These are phyloP conservation scores for Pythium coloratum DNA, from an alignment of 352 stramenopile genomes.

Conservation along the genomic window DNA sequence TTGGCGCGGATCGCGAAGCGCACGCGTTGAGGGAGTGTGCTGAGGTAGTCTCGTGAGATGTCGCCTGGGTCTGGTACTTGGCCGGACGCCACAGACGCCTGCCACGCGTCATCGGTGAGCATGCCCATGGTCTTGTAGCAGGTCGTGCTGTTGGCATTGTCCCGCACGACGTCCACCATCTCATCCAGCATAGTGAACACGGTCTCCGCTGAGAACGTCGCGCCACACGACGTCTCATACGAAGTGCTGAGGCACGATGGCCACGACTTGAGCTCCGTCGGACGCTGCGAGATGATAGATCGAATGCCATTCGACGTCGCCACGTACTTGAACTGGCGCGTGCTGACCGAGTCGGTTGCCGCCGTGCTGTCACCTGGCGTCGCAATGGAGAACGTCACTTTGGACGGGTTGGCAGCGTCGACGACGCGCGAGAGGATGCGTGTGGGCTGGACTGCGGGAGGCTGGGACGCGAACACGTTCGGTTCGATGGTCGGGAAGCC, in stretches of 20 bases:
- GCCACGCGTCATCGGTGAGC: constrained; percentile 12
- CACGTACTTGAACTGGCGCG: constrained; percentile 25
- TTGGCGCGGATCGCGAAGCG: constrained; percentile 31
- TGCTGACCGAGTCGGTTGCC: constrained; percentile 8
- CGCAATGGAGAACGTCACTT: constrained; percentile 7
- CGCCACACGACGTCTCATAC: constrained; percentile 9
- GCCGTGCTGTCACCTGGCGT: neutral
- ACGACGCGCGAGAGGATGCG: constrained; percentile 3
- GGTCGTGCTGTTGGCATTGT: constrained; percentile 27
- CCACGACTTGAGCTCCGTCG: constrained; percentile 15
- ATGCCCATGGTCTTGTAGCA: constrained; percentile 32
- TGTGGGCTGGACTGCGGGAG: constrained; percentile 16
- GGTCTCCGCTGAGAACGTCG: constrained; percentile 7
- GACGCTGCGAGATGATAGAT: constrained; percentile 20
- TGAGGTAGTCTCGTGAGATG: constrained; percentile 21
- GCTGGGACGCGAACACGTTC: constrained; percentile 26
- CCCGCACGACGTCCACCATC: constrained; percentile 21
- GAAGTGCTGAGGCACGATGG: constrained; percentile 17
- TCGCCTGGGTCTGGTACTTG: constrained; percentile 9
- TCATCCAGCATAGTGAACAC: constrained; percentile 30
- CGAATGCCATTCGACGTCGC: constrained; percentile 29
- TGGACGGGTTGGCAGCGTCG: neutral
- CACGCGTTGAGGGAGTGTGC: constrained; percentile 28
- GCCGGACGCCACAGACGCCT: neutral
- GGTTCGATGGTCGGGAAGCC: constrained; percentile 29